Conservation (phyloP, 768 basidiomycete species). For the Boletus vermiculosoides region DNA sequence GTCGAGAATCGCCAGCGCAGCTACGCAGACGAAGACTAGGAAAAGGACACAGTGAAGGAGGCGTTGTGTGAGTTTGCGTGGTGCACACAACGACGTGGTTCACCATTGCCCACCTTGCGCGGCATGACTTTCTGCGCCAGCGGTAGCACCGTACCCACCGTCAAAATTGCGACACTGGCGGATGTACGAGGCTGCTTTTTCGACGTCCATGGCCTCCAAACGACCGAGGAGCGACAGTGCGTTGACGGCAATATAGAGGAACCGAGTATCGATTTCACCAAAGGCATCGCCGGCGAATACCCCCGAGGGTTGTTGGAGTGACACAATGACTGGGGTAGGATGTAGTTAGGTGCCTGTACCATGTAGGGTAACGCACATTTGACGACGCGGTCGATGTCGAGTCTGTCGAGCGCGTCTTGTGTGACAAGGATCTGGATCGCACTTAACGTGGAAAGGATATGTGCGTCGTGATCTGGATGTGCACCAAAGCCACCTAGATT, state of each 20-base stretch:
- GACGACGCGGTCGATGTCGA: slow-evolving; percentile 69
- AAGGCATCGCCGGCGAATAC: slow-evolving; percentile 87
- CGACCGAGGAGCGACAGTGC: slow-evolving; percentile 79
- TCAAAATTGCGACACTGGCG: slow-evolving; percentile 87
- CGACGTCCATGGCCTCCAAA: slow-evolving; percentile 64
- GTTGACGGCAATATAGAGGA: slow-evolving; percentile 83
- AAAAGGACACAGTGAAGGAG: neutral
- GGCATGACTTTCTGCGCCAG: slow-evolving; percentile 92
- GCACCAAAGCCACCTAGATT: slow-evolving; percentile 83
- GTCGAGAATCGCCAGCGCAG: slow-evolving; percentile 84
- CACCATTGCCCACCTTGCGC: slow-evolving; percentile 64
- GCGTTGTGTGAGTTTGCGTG: neutral
- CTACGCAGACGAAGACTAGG: slow-evolving; percentile 86
- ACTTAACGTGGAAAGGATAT: slow-evolving; percentile 82
- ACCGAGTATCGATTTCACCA: slow-evolving; percentile 93
- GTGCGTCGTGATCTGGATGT: slow-evolving; percentile 91
- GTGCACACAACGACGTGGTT: no score
- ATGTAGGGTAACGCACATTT: slow-evolving; percentile 52
- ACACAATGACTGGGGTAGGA: slow-evolving; percentile 63
- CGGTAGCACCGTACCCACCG: slow-evolving; percentile 83
- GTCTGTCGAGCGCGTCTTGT: slow-evolving; percentile 72
- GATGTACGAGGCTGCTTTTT: slow-evolving; percentile 71
- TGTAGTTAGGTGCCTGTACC: neutral
- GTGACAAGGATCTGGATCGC: slow-evolving; percentile 90
- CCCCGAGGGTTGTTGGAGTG: slow-evolving; percentile 82